Conservation (phyloP, 768 basidiomycete genomes). For the Mycena amicta region DNA sequence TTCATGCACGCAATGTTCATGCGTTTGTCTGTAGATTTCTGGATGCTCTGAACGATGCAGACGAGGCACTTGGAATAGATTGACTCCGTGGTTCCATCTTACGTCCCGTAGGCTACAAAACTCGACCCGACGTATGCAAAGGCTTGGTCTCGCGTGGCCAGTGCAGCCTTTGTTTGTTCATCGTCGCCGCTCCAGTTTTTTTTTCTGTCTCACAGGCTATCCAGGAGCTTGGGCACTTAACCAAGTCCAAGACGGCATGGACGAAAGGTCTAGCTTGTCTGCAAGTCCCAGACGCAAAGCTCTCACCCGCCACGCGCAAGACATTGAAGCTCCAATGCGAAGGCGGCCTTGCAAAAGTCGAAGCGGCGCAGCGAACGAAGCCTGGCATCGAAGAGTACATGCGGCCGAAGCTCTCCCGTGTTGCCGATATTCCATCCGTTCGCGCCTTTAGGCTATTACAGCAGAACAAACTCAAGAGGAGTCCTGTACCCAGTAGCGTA, state of each 20-base stretch:
- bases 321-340: background rate
- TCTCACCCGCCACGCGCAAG: background rate
- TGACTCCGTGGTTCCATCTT: no score
- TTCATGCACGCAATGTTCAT: no score
- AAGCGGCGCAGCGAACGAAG: background rate
- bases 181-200: background rate
- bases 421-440: background rate
- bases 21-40: background rate
- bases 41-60: background rate
- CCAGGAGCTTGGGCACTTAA: background rate
- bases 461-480: background rate
- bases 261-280: background rate
- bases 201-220: background rate
- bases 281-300: background rate
- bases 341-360: background rate
- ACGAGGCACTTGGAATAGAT: background rate
- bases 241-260: background rate
- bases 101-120: slow-evolving; percentile 34
- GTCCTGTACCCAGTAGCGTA: background rate
- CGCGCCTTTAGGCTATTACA: background rate
- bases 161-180: slow-evolving; percentile 30
- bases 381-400: background rate
- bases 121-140: slow-evolving; percentile 46
- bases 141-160: slow-evolving; percentile 44
- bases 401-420: background rate